phyloP scores from a whole-genome alignment of 177 flowering plant genomes.

The Vitis hybrid region DNA sequence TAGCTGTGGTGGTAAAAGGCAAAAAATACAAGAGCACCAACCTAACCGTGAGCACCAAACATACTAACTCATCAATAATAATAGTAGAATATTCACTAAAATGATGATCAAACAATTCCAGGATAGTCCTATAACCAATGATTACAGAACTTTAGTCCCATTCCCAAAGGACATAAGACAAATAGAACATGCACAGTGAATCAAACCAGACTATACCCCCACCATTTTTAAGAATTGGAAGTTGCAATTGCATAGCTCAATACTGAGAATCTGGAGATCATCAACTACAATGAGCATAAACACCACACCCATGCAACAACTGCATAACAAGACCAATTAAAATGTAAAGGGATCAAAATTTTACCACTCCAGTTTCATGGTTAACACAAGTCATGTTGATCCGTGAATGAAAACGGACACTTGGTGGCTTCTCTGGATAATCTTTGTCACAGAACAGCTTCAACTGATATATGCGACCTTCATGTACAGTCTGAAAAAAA shows the following conservation, averaged over 20 bases:
- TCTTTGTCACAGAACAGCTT: slow-evolving; percentile 87
- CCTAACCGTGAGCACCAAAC: too few relatives aligned
- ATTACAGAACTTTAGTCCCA: neutral
- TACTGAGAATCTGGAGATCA: neutral
- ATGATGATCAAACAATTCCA: neutral
- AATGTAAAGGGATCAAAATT: neutral
- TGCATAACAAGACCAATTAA: neutral
- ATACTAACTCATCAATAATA: too few relatives aligned
- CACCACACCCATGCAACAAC: neutral
- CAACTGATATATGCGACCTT: slow-evolving; percentile 88
- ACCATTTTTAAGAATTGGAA: neutral
- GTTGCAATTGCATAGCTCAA: neutral
- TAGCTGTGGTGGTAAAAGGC: too few relatives aligned
- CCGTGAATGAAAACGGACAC: slow-evolving; percentile 78
- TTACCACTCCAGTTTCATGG: slow-evolving; percentile 87
- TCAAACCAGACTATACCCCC: neutral
- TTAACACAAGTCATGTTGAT: slow-evolving; percentile 82
- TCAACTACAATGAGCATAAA: slow-evolving; percentile 4
- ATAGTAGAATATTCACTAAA: too few relatives aligned
- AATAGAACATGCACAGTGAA: neutral
- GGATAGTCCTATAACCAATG: neutral
- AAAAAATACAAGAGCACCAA: too few relatives aligned
- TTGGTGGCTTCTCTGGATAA: slow-evolving; percentile 85
- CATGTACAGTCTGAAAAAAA: slow-evolving; percentile 69
- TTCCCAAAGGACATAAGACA: neutral